Evolutionary conservation across 192 early-diverging fungal species (phyloP), one percentile per base, ranked within the genome.

Genomic region (Lobulomyces angularis): DNA sequence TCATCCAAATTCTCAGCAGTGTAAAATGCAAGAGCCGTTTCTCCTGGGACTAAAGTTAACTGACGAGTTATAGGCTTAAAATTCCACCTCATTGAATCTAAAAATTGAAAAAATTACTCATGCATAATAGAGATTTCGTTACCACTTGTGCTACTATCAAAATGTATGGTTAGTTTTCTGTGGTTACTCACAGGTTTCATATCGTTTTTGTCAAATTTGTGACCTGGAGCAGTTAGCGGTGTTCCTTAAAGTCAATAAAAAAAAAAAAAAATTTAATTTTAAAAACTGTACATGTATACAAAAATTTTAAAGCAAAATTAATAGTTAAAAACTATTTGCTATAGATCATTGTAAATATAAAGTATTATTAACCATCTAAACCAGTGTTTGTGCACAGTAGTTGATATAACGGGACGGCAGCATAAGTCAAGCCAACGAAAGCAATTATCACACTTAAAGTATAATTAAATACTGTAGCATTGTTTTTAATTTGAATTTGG

Each of bases 21-120:
- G 65, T 89, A 98, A 50, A 98, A 98, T 4, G 94, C 88, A 42
- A 98, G 52, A 5, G 90, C 86, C 0, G 94, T 96, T 50, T 98
- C 94, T 0, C 94, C 94, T 7, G 94, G 94, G 5, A 89, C 65
- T n/a, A 98, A 83, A 6, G 56, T 62, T 23, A 98, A 78, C 41
- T 87, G 79, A 9, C 79, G 64, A 27, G 88, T 84, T 55, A 92
- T 79, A 0, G 94, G 94, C 24, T 68, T 67, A 50, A 98, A 94
- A 18, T 72, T 69, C 94, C 94, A 98, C 25, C 83, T 67, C 50
- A 95, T 69, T 18, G 71, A 34, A 7, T 84, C 82, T 1, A 58
- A 84, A 79, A 56, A 67, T 66, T 45, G 87, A 58, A 28, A 65
- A 67, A 27, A 88, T 68, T 31, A n/a, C n/a, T n/a, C n/a, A n/a